These are phyloP conservation scores for Suillus spraguei DNA, from an alignment of 768 basidiomycete genomes.

Conservation along the genomic window DNA sequence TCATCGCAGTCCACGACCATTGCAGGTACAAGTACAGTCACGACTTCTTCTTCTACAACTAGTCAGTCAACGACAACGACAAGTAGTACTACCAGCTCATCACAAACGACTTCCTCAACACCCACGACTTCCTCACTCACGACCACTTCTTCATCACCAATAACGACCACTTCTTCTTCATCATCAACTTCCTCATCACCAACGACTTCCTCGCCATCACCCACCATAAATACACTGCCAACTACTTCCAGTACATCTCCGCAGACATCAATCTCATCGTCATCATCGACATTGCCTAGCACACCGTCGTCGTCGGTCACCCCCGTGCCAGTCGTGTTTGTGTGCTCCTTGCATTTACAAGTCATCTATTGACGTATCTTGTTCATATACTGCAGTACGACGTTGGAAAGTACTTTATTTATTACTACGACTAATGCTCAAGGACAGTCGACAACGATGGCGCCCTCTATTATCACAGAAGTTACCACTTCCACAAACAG, in stretches of 20 bases:
- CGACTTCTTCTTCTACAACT: constrained; percentile 27
- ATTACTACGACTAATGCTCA: constrained; percentile 61
- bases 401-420: constrained; percentile 50
- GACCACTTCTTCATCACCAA: constrained; percentile 17
- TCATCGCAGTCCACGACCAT: constrained; percentile 24
- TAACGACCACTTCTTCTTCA: constrained; percentile 14
- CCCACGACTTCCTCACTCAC: constrained; percentile 1
- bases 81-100: constrained; percentile 13
- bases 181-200: constrained; percentile 19
- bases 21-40: constrained; percentile 13
- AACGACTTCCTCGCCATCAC: constrained; percentile 17
- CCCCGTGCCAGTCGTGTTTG: constrained; percentile 20
- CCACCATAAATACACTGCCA: constrained; percentile 14
- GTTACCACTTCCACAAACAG: constrained; percentile 54
- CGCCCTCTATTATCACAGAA: constrained; percentile 61
- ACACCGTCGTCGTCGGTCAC: constrained; percentile 13
- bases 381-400: constrained; percentile 44
- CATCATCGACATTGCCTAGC: constrained; percentile 19
- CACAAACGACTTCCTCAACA: neutral
- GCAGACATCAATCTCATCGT: constrained; percentile 11
- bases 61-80: constrained; percentile 21
- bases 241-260: constrained; percentile 9
- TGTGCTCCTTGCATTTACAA: constrained; percentile 14
- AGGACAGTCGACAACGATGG: constrained; percentile 50
- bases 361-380: constrained; percentile 18